Conservation (phyloP, 257 asterid species). For the Coffea canephora region DNA sequence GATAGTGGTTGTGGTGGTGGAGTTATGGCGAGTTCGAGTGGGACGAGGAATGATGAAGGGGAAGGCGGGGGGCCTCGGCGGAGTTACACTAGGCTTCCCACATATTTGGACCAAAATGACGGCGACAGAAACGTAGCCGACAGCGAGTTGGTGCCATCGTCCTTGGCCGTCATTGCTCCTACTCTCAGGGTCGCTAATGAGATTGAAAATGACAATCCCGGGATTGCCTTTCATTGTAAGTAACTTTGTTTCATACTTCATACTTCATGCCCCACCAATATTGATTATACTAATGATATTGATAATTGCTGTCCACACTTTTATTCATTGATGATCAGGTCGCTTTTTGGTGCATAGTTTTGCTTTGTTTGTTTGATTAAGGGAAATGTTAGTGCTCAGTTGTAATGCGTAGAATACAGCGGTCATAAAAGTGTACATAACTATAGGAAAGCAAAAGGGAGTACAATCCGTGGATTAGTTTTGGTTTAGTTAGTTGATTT, state of each 20-base stretch:
- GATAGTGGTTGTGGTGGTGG: not conserved
- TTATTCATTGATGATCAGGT: not conserved
- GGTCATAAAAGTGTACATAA: too few relatives aligned
- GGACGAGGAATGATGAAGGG: constrained; percentile 50
- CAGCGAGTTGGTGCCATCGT: constrained; percentile 93
- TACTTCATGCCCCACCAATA: too few relatives aligned
- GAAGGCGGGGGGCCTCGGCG: constrained; percentile 50
- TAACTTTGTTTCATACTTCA: not conserved
- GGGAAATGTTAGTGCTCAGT: not conserved
- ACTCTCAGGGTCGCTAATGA: constrained; percentile 94
- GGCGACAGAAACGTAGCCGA: constrained; percentile 56
- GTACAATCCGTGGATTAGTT: not conserved
- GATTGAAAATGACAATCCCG: constrained; percentile 57
- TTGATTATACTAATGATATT: too few relatives aligned
- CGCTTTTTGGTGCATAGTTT: not conserved
- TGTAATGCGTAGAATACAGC: too few relatives aligned
- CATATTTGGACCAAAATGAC: constrained; percentile 64
- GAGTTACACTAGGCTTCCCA: constrained; percentile 55
- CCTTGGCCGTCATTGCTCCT: constrained; percentile 78
- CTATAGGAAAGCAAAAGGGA: too few relatives aligned
- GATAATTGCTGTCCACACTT: too few relatives aligned
- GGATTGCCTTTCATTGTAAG: constrained; percentile 88
- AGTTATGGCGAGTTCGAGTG: constrained; percentile 88
- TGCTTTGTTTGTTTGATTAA: not conserved
- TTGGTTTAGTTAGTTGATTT: not conserved